Conservation (phyloP, 129 eudicot genomes). For the Erigeron canadensis region DNA sequence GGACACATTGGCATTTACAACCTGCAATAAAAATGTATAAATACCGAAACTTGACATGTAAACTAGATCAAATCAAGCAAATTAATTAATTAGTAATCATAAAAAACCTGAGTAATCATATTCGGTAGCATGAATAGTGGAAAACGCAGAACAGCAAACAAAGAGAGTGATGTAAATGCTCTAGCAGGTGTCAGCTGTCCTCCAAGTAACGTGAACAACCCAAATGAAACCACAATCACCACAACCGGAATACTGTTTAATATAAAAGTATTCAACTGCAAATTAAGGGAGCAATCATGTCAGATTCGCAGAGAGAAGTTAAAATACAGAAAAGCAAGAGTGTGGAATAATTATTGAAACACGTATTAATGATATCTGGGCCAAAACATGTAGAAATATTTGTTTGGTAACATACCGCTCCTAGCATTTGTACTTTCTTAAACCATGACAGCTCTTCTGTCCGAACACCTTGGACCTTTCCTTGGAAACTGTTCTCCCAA, state of each 20-base stretch:
- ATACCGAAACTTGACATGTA: slow-evolving; percentile 3
- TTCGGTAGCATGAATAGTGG: slow-evolving; percentile 93
- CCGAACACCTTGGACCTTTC: slow-evolving; percentile 69
- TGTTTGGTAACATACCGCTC: slow-evolving; percentile 66
- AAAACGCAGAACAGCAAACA: slow-evolving; percentile 74
- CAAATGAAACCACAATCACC: slow-evolving; percentile 90
- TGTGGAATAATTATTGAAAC: neutral
- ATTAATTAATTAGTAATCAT: neutral
- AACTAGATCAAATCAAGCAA: neutral
- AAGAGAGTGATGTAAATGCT: slow-evolving; percentile 91
- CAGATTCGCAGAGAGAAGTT: slow-evolving; percentile 4
- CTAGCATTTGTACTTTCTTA: slow-evolving; percentile 74
- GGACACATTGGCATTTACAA: slow-evolving; percentile 88
- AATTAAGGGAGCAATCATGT: slow-evolving; percentile 18
- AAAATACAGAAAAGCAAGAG: neutral
- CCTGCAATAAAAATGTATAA: slow-evolving; percentile 45
- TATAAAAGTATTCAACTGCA: slow-evolving; percentile 81
- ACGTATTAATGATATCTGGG: no score
- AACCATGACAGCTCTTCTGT: slow-evolving; percentile 82
- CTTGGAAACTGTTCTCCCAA: slow-evolving; percentile 89
- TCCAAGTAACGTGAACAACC: slow-evolving; percentile 78
- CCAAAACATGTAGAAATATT: neutral
- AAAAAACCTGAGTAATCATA: slow-evolving; percentile 75
- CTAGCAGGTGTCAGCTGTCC: slow-evolving; percentile 90
- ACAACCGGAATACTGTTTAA: slow-evolving; percentile 86